Evolutionary conservation across 192 early-diverging fungal species (phyloP), one percentile per base, ranked within the genome.

Genomic region (Podila clonocystis): DNA sequence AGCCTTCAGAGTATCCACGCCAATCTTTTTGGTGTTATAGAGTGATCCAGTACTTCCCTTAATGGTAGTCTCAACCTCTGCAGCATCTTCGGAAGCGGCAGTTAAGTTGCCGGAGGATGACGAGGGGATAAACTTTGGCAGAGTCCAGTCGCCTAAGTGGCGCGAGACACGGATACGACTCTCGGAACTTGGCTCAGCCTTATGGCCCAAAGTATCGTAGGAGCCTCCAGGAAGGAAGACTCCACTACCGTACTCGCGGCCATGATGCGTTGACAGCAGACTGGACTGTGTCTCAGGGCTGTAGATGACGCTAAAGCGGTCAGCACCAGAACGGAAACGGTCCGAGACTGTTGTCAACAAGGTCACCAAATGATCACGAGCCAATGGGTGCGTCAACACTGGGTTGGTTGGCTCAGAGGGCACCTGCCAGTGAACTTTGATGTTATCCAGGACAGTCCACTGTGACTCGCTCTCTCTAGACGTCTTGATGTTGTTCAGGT

Each of bases 121-220:
- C 29, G 67, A 66, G 3, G 77, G 38, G 15, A 73, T 50, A 29
- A 80, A 63, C 62, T 80, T 80, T 8, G 77, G 77, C 66, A 80
- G 65, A 9, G 77, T 70, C 77, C 77, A 80, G 24, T 80, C 77
- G 48, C 72, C 77, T 13, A 80, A 52, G 50, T 73, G 77, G 22
- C 77, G 77, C 12, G 77, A 80, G 17, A 80, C 71, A 26, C 77
- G 70, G 31, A 80, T 80, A 5, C 77, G 70, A 30, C 77, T 80
- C 28, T 80, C 77, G 60, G 72, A 61, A 62, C 70, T 80, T 8
- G 70, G 77, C 41, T 80, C 77, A 9, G 22, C 17, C 70, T 65
- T 72, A 63, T 80, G 77, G 7, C 61, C 41, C 38, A 71, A 7
- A 30, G 58, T 17, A 8, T 55, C 38, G 1, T 62, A 33, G 1